Conservation (phyloP, 805 yeast genomes). For the Tetrapisispora arboricola region DNA sequence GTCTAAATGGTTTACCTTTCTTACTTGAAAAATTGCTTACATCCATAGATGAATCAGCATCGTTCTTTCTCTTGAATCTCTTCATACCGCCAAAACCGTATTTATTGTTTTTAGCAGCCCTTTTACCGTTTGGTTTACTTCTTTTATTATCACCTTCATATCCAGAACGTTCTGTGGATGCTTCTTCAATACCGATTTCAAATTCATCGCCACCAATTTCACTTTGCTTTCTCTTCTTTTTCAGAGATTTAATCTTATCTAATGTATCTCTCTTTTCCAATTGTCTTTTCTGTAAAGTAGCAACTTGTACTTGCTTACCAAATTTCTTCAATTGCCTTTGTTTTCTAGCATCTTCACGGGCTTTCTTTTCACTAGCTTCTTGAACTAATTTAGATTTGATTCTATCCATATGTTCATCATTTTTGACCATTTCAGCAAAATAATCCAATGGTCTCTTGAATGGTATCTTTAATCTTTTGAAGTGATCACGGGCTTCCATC, state of each 20-base stretch:
- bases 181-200: conserved; percentile 86
- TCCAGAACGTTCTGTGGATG: conserved; percentile 31
- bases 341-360: conserved; percentile 84
- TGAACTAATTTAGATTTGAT: conserved; percentile 69
- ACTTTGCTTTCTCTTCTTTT: conserved; percentile 73
- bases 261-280: conserved; percentile 84
- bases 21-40: conserved; percentile 44
- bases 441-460: conserved; percentile 91
- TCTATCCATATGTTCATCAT: conserved; percentile 96
- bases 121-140: conserved; percentile 44
- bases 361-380: conserved; percentile 78
- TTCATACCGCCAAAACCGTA: conserved; percentile 75
- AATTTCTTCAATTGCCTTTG: conserved; percentile 93
- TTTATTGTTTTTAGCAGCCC: conserved; percentile 61
- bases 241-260: conserved; percentile 82
- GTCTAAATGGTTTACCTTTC: conserved; percentile 39
- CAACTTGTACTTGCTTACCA: conserved; percentile 94
- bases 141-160: conserved; percentile 4
- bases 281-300: conserved; percentile 86
- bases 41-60: conserved; percentile 61
- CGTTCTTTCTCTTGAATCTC: conserved; percentile 62
- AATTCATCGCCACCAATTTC: conserved; percentile 50
- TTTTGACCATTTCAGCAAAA: conserved; percentile 97
- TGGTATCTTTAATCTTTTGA: conserved; percentile 65
- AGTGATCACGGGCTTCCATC: conserved; percentile 52